Evolutionary conservation across 2,329 filamentous ascomycete genomes (phyloP).

Genomic region (Tolypocladium ophioglossoides): DNA sequence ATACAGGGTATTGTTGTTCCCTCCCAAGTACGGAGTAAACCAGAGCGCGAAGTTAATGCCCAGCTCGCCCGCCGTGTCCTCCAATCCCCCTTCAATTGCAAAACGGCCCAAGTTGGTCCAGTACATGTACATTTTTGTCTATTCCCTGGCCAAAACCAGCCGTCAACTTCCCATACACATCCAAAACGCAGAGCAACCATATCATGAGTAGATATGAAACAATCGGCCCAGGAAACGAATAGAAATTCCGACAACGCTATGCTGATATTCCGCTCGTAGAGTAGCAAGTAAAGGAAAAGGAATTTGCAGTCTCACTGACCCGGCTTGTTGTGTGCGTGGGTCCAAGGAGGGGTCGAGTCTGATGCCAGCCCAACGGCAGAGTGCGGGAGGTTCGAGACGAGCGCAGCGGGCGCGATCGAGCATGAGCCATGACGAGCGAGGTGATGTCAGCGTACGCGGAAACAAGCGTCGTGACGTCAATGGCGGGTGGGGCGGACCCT

Average conservation of each 20-base stretch:
- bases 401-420: not conserved
- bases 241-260: not conserved
- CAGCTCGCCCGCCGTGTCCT: not conserved
- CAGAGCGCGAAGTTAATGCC: not conserved
- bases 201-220: not conserved
- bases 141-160: not conserved
- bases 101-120: not conserved
- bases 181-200: not conserved
- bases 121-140: not conserved
- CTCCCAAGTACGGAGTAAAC: too few relatives aligned
- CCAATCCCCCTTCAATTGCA: not conserved
- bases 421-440: not conserved
- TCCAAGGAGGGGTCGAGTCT: not conserved
- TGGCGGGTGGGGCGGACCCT: slow-evolving; percentile 9
- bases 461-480: slow-evolving; percentile 16
- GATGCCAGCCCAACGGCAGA: not conserved
- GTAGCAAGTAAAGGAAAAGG: too few relatives aligned
- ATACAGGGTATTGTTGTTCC: not conserved
- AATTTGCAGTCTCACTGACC: too few relatives aligned
- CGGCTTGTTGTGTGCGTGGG: too few relatives aligned
- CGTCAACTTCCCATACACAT: not conserved
- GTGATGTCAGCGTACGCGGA: slow-evolving; percentile 15
- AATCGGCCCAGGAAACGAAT: not conserved
- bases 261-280: not conserved
- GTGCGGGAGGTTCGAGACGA: not conserved